Percentiles rank a stretch among this genome's conserved stretches.
Evolutionary conservation across 2,329 filamentous ascomycete species (phyloP).

Genomic region (Arthrinium puccinioides): DNA sequence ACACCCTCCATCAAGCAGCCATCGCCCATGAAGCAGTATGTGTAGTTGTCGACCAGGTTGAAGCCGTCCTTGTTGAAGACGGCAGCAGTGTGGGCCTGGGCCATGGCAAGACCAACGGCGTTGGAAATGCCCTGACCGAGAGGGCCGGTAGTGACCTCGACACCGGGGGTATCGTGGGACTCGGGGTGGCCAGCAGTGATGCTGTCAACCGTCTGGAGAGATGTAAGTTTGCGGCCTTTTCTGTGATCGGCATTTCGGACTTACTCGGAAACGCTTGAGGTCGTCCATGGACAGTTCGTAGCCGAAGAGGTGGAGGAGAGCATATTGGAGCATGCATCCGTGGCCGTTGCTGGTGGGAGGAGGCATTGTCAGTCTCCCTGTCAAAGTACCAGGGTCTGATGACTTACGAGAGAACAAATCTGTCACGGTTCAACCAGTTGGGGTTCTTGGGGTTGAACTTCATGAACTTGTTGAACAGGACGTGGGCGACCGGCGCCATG

Average conservation of each 20-base stretch:
- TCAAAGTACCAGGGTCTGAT: neutral
- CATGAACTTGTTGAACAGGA: slow-evolving; percentile 99
- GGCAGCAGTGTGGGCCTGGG: slow-evolving; percentile 83
- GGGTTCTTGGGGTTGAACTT: slow-evolving; percentile 99
- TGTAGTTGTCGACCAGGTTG: slow-evolving; percentile 91
- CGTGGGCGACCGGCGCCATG: slow-evolving; percentile 92
- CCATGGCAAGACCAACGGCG: slow-evolving; percentile 95
- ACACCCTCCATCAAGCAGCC: slow-evolving; percentile 98
- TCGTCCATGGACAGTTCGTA: slow-evolving; percentile 83
- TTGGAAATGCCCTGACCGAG: slow-evolving; percentile 97
- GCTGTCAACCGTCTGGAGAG: slow-evolving; percentile 44
- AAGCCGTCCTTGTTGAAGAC: slow-evolving; percentile 96
- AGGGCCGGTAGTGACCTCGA: slow-evolving; percentile 97
- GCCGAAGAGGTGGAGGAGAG: slow-evolving; percentile 92
- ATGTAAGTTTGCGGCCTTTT: slow-evolving; percentile 11
- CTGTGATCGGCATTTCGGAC: slow-evolving; percentile 22
- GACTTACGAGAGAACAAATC: slow-evolving; percentile 97
- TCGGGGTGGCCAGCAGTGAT: slow-evolving; percentile 96
- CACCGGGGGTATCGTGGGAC: slow-evolving; percentile 88
- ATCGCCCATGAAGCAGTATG: slow-evolving; percentile 94
- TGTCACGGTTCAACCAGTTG: slow-evolving; percentile 92
- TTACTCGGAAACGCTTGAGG: slow-evolving; percentile 91
- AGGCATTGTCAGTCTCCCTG: slow-evolving; percentile 6
- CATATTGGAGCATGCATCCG: slow-evolving; percentile 99
- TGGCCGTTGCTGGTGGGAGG: slow-evolving; percentile 77